A percentile compares a stretch with the other conserved stretches of the same genome.
Evolutionary conservation across 345 rosid species (phyloP).

Genomic region (Lepidium africanum): DNA sequence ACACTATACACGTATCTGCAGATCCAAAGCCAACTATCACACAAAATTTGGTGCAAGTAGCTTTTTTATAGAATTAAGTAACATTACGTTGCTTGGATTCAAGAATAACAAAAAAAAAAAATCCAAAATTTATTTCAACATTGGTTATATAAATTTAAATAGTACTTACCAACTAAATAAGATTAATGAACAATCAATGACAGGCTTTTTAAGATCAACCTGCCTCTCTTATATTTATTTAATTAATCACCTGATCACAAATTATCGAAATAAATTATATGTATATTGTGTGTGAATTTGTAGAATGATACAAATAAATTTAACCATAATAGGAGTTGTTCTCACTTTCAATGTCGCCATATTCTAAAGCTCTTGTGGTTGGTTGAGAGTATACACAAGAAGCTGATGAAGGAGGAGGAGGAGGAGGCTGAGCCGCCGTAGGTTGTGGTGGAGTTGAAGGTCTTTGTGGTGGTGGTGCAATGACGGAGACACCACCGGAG

Average conservation of each 20-base stretch:
- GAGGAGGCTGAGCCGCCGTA: constrained; percentile 30
- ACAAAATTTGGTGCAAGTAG: constrained; percentile 10
- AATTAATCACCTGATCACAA: constrained; percentile 21
- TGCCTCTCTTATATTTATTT: constrained; percentile 18
- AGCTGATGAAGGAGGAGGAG: constrained; percentile 26
- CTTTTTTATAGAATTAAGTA: not conserved
- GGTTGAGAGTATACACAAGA: constrained; percentile 45
- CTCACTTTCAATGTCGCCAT: constrained; percentile 53
- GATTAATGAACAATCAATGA: constrained; percentile 1
- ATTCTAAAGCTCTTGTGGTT: constrained; percentile 36
- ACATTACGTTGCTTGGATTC: constrained; percentile 10
- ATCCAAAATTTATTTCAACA: not conserved
- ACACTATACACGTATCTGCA: constrained; percentile 2
- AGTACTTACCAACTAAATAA: not conserved
- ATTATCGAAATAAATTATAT: constrained; percentile 31
- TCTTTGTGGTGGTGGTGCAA: constrained; percentile 31
- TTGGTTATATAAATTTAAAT: not conserved
- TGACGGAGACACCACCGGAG: constrained; percentile 50
- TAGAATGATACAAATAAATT: constrained; percentile 9
- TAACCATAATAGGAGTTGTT: constrained; percentile 69
- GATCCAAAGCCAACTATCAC: constrained; percentile 1
- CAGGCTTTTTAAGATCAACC: constrained; percentile 13
- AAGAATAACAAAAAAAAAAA: not conserved
- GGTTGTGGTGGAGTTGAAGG: constrained; percentile 33
- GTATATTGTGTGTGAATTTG: constrained; percentile 3